Percentiles rank a stretch among this genome's conserved stretches.
Conservation (phyloP, 768 basidiomycete genomes). For the Tricholoma bakamatsutake region DNA sequence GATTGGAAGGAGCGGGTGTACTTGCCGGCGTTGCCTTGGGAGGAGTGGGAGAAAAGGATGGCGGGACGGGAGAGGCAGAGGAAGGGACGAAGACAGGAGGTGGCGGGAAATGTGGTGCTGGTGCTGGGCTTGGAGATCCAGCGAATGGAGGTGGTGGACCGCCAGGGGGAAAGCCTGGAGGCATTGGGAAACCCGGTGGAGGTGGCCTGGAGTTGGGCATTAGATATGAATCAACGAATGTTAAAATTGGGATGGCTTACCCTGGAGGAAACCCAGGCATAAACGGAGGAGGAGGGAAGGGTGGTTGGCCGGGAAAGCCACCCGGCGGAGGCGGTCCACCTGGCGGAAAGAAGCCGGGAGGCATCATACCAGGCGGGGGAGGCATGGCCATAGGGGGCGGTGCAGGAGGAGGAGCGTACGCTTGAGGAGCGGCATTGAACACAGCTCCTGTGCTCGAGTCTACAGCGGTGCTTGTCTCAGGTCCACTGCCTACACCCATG, state of each 20-base stretch:
- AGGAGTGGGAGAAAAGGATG: slow-evolving; percentile 13
- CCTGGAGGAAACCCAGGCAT: slow-evolving; percentile 51
- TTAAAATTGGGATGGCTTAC: slow-evolving; percentile 28
- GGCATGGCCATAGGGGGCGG: slow-evolving; percentile 29
- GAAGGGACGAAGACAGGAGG: slow-evolving; percentile 11
- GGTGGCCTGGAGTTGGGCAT: slow-evolving; percentile 29
- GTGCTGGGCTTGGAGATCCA: slow-evolving; percentile 15
- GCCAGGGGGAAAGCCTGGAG: slow-evolving; percentile 41
- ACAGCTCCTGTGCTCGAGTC: slow-evolving; percentile 50
- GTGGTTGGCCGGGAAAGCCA: slow-evolving; percentile 36
- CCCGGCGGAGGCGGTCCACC: slow-evolving; percentile 36
- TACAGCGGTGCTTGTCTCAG: slow-evolving; percentile 30
- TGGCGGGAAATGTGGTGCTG: slow-evolving; percentile 20
- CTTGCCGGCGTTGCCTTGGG: not conserved
- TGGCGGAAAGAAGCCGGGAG: slow-evolving; percentile 39
- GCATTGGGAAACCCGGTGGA: slow-evolving; percentile 50
- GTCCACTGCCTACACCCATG: slow-evolving; percentile 60
- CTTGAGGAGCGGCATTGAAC: slow-evolving; percentile 68
- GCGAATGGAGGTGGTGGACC: slow-evolving; percentile 28
- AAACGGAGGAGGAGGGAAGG: slow-evolving; percentile 50
- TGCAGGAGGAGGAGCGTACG: slow-evolving; percentile 51
- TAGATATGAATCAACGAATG: slow-evolving; percentile 9
- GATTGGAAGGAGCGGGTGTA: not conserved
- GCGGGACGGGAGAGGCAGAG: slow-evolving; percentile 6
- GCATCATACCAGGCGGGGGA: slow-evolving; percentile 33